phyloP scores from a whole-genome alignment of 2,329 filamentous ascomycete species.

The Thelonectria rubi region DNA sequence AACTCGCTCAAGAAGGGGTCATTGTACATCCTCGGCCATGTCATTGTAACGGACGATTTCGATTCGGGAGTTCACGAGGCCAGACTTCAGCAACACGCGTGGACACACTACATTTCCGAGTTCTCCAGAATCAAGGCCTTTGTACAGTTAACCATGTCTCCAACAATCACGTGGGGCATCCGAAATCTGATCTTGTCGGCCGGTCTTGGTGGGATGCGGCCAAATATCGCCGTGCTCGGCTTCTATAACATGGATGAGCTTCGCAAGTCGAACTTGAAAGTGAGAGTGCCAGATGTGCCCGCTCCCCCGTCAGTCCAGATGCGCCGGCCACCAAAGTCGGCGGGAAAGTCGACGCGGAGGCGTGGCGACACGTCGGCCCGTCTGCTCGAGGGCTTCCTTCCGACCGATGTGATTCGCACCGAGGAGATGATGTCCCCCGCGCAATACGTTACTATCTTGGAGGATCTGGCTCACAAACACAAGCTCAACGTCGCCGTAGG shows the following conservation, averaged over 20 bases:
- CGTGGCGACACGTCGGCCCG: conserved; percentile 65
- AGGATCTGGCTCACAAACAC: conserved; percentile 80
- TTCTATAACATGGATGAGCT: conserved; percentile 85
- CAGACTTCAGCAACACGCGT: conserved; percentile 80
- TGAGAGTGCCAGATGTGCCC: conserved; percentile 64
- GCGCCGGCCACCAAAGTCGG: conserved; percentile 43
- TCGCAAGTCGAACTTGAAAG: conserved; percentile 64
- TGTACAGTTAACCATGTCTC: conserved; percentile 85
- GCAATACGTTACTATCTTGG: conserved; percentile 83
- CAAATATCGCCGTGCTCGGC: conserved; percentile 84
- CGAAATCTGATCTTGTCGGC: conserved; percentile 84
- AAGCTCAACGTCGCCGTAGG: conserved; percentile 87
- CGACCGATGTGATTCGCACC: conserved; percentile 74
- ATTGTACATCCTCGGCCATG: conserved; percentile 85
- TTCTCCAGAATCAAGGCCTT: conserved; percentile 89
- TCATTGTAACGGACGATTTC: conserved; percentile 88
- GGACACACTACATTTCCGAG: conserved; percentile 85
- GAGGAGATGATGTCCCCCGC: conserved; percentile 75
- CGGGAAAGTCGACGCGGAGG: conserved; percentile 46
- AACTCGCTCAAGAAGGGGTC: conserved; percentile 91
- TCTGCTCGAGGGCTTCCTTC: conserved; percentile 66
- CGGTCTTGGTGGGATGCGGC: conserved; percentile 86
- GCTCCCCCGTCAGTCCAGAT: conserved; percentile 49
- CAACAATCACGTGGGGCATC: conserved; percentile 84
- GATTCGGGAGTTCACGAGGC: conserved; percentile 81